These are phyloP conservation scores for Beauveria sp. DNA, from an alignment of 2,329 filamentous ascomycete species.

Conservation along the genomic window DNA sequence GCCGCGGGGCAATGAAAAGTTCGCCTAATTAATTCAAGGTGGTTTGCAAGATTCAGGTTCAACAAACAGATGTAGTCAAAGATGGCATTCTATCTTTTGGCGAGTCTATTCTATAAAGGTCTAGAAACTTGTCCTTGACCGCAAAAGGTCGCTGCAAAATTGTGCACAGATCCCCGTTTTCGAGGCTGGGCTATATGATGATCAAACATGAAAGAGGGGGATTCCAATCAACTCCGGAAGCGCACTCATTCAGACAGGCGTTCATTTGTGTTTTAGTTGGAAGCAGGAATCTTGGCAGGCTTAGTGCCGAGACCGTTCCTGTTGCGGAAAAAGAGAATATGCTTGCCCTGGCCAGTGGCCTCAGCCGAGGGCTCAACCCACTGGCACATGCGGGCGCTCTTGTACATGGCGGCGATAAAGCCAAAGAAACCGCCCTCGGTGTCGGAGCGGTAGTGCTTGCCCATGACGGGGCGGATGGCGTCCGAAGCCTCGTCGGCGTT, in stretches of 20 bases:
- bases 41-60: background rate
- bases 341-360: slow-evolving; percentile 71
- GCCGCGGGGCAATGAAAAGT: too few species aligned
- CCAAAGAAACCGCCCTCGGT: slow-evolving; percentile 67
- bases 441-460: slow-evolving; percentile 85
- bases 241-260: background rate
- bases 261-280: background rate
- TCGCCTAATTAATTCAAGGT: too few species aligned
- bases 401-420: slow-evolving; percentile 80
- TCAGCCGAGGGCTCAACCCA: slow-evolving; percentile 92
- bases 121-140: background rate
- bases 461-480: slow-evolving; percentile 93
- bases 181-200: slow-evolving; percentile 1
- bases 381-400: slow-evolving; percentile 77
- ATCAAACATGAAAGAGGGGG: background rate
- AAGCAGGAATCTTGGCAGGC: slow-evolving; percentile 18
- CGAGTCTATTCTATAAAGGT: slow-evolving; percentile 6
- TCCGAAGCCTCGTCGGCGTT: slow-evolving; percentile 90
- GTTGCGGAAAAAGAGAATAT: slow-evolving; percentile 93
- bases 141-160: slow-evolving; percentile 1
- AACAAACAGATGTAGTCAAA: background rate
- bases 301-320: slow-evolving; percentile 71
- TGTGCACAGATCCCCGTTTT: background rate
- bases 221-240: background rate
- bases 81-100: background rate